Evolutionary conservation across 345 rosid genomes (phyloP), one percentile per base, ranked within the genome.

Genomic region (Eutrema heterophyllum): DNA sequence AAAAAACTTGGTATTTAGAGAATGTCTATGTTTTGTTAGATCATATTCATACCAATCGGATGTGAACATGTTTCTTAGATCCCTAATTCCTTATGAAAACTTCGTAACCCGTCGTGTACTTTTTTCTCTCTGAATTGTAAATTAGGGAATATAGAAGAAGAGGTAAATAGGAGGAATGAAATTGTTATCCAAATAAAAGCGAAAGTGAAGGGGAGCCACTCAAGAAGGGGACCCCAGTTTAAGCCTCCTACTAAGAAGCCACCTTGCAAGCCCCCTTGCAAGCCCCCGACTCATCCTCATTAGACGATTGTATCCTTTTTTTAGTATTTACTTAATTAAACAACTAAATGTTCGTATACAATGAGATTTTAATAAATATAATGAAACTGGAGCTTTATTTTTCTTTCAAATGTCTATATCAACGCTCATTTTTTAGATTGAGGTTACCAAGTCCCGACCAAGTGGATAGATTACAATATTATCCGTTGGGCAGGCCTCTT

Each of bases 111-210:
- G 9, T 49, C 27, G 21, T 38, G 7, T 1, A 26, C 29, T 53
- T 4, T 39, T 39, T 65, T 39, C 21, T 14, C 1, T 24, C 24
- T 13, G 33, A 12, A 48, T 12, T 16, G 5, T 21, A 3, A 36
- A 51, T 24, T 52, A 52, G 59, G 48, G 14, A 67, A 52, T 38
- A 43, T 16, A 51, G 27, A 67, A 27, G 36, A 53, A 50, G 58
- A 36, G 4, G 57, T 12, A 66, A 1, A 35, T 40, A 13, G 16
- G 40, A 15, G 18, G 5, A 40, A 53, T 52, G 50, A 53, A 40
- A 27, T 53, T n/a, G 62, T 67, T 52, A 53, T 40, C 50, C 38
- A 67, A 27, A 15, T 67, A 29, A 67, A 67, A 67, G 72, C 16
- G 0, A 67, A 33, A 53, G 61, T 67, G 39, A 53, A 16, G 27